Base-by-base conservation (phyloP, 1,284 basidiomycete species). In the Boletellus sp. region DNA sequence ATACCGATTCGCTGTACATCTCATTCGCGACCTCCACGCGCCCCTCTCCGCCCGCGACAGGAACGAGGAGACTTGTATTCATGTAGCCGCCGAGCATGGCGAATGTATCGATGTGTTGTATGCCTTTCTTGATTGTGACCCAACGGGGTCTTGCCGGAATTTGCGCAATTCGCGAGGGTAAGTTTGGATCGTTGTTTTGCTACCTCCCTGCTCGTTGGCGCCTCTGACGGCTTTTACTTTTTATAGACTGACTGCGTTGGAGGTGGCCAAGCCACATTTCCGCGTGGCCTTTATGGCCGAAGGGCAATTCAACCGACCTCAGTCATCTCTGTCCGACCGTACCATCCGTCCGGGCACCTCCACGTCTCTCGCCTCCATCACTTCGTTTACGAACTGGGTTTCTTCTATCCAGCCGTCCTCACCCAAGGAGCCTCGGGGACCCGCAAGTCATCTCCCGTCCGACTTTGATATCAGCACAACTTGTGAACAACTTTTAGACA, bases 71-170 rank as follows among this genome's bases (percentile, higher is more conserved):
- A 96, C 91, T 43, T 95, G 94, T 59, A 84, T 97, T 56, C 95
- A 98, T 73, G 78, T 97, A 49, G 95, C 95, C 19, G 95, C 96
- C 7, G 88, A 93, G 60, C 86, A 89, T 54, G 96, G 95, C 12
- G 83, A 88, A 52, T 85, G 75, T 65, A 68, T 81, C 21, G 81
- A 84, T 50, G 67, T 89, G 19, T 67, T 89, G 37, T 71, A 74
- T 48, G 76, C 83, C 40, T 71, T 89, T 54, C 72, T 89, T 39
- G 78, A 83, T 44, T 83, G 79, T 56, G 87, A 89, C 63, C 67
- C 71, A 0, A 77, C 74, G 6, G 77, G 80, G 28, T 60, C 70
- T 5, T 75, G 82, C 21, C 76, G 80, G 26, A 78, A 82, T 56
- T 65, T 84, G 65, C 78, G 80, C 46, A 89, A 89, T 63, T 74